Evolutionary conservation across 1,284 basidiomycete species (phyloP).

Genomic region (Cerrena zonata): DNA sequence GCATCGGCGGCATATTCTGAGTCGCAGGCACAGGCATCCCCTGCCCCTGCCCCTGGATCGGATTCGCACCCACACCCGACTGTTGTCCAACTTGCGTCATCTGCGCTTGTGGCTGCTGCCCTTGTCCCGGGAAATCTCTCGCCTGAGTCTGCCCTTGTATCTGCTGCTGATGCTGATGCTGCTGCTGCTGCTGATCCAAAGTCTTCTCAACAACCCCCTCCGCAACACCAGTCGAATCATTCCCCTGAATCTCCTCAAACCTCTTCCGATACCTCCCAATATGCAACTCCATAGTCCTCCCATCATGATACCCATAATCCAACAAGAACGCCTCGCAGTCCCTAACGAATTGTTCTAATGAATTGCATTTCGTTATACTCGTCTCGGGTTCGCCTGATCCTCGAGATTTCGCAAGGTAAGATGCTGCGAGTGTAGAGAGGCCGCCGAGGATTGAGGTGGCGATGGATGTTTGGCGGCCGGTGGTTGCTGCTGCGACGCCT

Average conservation of each 20-base stretch:
- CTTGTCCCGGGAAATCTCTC: no score
- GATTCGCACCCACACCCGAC: no score
- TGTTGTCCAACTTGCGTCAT: no score
- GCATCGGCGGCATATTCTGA: no score
- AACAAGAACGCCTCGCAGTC: slow-evolving; percentile 50
- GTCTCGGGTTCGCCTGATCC: slow-evolving; percentile 64
- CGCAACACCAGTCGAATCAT: slow-evolving; percentile 9
- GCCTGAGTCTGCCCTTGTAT: no score
- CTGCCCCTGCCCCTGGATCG: no score
- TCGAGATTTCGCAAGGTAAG: slow-evolving; percentile 62
- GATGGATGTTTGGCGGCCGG: slow-evolving; percentile 29
- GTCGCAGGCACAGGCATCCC: no score
- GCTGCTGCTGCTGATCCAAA: no score
- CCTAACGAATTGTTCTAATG: slow-evolving; percentile 60
- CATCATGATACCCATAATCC: slow-evolving; percentile 45
- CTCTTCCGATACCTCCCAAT: slow-evolving; percentile 25
- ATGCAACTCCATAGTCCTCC: slow-evolving; percentile 18
- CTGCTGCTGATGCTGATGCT: no score
- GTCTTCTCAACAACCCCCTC: neutral
- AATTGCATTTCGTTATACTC: slow-evolving; percentile 46
- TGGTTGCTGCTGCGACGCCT: slow-evolving; percentile 48
- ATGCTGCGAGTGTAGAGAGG: slow-evolving; percentile 57
- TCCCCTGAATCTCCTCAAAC: slow-evolving; percentile 31
- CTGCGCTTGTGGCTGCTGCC: no score
- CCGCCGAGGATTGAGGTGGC: slow-evolving; percentile 39